Evolutionary conservation across 1,284 basidiomycete species (phyloP), one percentile per base, ranked within the genome.

Genomic region (Porogramme epimiltina): DNA sequence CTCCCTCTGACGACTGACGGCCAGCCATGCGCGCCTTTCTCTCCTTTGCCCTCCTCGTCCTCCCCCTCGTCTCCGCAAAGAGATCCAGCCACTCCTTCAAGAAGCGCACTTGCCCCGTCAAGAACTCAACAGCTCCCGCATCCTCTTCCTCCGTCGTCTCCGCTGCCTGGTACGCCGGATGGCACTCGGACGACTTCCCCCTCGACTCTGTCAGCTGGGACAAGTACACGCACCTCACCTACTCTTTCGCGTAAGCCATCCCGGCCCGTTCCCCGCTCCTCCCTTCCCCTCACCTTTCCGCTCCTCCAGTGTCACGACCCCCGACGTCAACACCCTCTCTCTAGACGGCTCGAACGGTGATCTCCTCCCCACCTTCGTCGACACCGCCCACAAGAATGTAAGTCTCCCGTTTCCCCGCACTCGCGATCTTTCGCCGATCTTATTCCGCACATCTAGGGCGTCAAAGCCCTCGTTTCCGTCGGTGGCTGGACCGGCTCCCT

Each of bases 401-500:
- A 24, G 61, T 56, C 2, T n/a, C n/a, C n/a, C 15, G 39, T 51
- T 4, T 11, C 24, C 4, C 18, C n/a, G 31, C 33, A 18, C 23
- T 34, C 13, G 9, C 34, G 28, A 31, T 31, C 28, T 8, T 31
- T 10, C 20, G 4, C 13, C 42, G 26, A 18, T 42, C n/a, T 24
- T 22, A 28, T 9, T 18, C 22, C 25, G 9, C 34, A 40, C 4
- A 24, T 45, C 16, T 47, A 37, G 34, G n/a, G n/a, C 34, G 88
- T 92, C 51, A 77, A 80, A 54, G 89, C 91, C n/a, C 74, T 85
- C 45, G 67, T 93, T 28, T 83, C 86, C 19, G 75, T 95, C 46
- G 93, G 93, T 43, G 93, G 93, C 33, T 95, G 93, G 93, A 81
- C 82, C 2, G 91, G 91, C 33, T 82, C 80, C 3, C 70, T 57